A percentile compares a stretch with the other conserved stretches of the same genome.
Evolutionary conservation across 2,329 filamentous ascomycete genomes (phyloP).

Genomic region (Madurella mycetomatis): DNA sequence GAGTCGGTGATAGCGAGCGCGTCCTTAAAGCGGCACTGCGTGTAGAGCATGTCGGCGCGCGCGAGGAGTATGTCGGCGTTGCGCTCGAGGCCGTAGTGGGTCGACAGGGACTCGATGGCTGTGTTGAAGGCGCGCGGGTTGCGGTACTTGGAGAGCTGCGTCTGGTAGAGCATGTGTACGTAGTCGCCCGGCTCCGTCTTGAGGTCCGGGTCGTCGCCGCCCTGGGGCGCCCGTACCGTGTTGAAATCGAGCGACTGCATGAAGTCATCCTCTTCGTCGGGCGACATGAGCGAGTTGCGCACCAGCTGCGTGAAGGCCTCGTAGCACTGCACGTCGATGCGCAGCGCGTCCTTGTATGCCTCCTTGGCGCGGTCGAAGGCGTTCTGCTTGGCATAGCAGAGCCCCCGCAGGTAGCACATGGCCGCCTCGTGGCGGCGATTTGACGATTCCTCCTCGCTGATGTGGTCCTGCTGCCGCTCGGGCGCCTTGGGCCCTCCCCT

Average conservation of each 20-base stretch:
- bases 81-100: conserved; percentile 80
- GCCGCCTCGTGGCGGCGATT: conserved; percentile 87
- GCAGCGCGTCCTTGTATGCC: conserved; percentile 95
- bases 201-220: conserved; percentile 52
- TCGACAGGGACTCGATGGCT: conserved; percentile 85
- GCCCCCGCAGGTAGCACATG: conserved; percentile 92
- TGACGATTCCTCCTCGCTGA: conserved; percentile 58
- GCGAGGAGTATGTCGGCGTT: conserved; percentile 91
- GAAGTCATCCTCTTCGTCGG: conserved; percentile 85
- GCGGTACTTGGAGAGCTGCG: conserved; percentile 89
- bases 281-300: conserved; percentile 88
- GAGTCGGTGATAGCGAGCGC: conserved; percentile 78
- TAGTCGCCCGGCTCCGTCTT: conserved; percentile 76
- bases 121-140: conserved; percentile 77
- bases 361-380: conserved; percentile 96
- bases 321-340: conserved; percentile 96
- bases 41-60: conserved; percentile 86
- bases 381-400: conserved; percentile 96
- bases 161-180: conserved; percentile 93
- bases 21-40: conserved; percentile 88
- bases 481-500: conserved; percentile 28
- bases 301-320: conserved; percentile 98
- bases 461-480: conserved; percentile 22
- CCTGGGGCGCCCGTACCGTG: conserved; percentile 57
- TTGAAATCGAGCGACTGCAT: conserved; percentile 88